Conservation (phyloP, 306 rosid genomes). For the Datisca glomerata region DNA sequence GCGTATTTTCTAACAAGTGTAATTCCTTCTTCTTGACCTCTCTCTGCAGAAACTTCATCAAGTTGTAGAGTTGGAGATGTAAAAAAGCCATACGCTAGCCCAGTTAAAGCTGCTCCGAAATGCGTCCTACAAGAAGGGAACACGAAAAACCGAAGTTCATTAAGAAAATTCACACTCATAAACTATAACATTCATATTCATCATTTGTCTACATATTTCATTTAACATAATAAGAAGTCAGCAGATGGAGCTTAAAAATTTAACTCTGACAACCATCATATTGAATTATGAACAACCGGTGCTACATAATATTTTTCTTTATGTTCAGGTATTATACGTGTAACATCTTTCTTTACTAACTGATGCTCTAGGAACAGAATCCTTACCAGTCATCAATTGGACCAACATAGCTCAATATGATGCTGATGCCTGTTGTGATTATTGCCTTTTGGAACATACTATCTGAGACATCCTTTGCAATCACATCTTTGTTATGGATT, state of each 20-base stretch:
- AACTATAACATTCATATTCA: not conserved
- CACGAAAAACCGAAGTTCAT: not conserved
- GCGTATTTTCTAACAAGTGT: conserved; percentile 43
- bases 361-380: too few species aligned
- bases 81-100: conserved; percentile 57
- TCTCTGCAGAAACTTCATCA: conserved; percentile 35
- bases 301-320: too few species aligned
- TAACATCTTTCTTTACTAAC: too few species aligned
- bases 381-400: conserved; percentile 87
- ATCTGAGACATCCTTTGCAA: conserved; percentile 37
- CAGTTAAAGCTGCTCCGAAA: conserved; percentile 61
- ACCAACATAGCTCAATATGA: conserved; percentile 47
- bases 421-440: conserved; percentile 46
- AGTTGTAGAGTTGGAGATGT: conserved; percentile 48
- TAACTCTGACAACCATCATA: too few species aligned
- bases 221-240: too few species aligned
- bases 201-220: not conserved
- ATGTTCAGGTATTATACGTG: too few species aligned
- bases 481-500: conserved; percentile 47
- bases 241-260: too few species aligned
- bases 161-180: not conserved
- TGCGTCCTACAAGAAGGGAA: conserved; percentile 76
- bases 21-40: conserved; percentile 57
- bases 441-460: conserved; percentile 60
- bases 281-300: too few species aligned